These are phyloP conservation scores for Coemansia furcata DNA, from an alignment of 192 early-diverging fungal genomes.

Conservation along the genomic window DNA sequence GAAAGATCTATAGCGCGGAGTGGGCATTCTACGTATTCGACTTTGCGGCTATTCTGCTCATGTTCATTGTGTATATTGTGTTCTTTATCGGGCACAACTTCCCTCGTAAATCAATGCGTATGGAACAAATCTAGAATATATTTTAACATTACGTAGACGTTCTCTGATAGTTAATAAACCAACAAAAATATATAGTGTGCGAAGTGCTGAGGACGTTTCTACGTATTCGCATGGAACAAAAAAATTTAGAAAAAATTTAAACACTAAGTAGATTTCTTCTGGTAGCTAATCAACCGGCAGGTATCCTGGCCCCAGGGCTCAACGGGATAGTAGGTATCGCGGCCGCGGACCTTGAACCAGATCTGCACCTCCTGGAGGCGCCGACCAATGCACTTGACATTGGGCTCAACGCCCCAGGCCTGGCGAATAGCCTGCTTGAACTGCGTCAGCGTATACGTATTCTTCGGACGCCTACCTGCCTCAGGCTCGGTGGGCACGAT, in stretches of 20 bases:
- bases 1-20: constrained; percentile 44
- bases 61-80: constrained; percentile 24
- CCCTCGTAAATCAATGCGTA: not conserved
- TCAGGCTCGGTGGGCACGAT: constrained; percentile 48
- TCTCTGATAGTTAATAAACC: no score
- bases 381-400: constrained; percentile 39
- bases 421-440: constrained; percentile 34
- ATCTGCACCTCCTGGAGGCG: constrained; percentile 45
- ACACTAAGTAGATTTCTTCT: constrained; percentile 20
- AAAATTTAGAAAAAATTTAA: not conserved
- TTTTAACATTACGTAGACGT: no score
- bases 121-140: not conserved
- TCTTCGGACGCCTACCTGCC: constrained; percentile 36
- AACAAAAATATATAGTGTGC: no score
- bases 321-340: constrained; percentile 43
- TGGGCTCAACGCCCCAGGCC: constrained; percentile 47
- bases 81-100: constrained; percentile 17
- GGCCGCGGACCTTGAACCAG: constrained; percentile 52
- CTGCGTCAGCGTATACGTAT: constrained; percentile 39
- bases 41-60: constrained; percentile 29
- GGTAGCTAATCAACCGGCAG: constrained; percentile 43
- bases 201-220: no score
- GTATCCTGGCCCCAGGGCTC: constrained; percentile 40
- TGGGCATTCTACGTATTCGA: constrained; percentile 54
- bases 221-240: no score